Percentiles rank a stretch among this genome's conserved stretches.
These are phyloP conservation scores for Phytophthora pluvialis DNA, from an alignment of 352 stramenopile species.

Conservation along the genomic window DNA sequence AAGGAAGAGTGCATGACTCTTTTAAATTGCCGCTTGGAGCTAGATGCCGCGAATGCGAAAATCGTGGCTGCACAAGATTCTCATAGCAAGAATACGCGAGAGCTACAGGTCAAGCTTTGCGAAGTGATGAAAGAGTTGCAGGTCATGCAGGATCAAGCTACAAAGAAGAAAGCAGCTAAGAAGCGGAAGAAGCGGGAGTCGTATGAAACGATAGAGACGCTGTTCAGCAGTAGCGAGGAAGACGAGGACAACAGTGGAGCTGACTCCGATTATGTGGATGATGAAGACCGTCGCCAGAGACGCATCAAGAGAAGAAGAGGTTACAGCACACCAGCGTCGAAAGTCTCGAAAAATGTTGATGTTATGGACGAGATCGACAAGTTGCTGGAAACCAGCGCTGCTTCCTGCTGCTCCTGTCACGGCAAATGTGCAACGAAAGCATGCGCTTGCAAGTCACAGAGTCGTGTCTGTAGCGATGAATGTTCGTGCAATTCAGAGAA, in stretches of 20 bases:
- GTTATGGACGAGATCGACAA: slow-evolving; percentile 68
- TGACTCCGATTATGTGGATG: slow-evolving; percentile 76
- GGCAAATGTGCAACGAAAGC: slow-evolving; percentile 80
- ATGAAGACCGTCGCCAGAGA: slow-evolving; percentile 32
- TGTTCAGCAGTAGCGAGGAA: slow-evolving; percentile 63
- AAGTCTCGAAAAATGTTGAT: slow-evolving; percentile 15
- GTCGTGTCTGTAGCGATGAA: slow-evolving; percentile 43
- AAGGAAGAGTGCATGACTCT: slow-evolving; percentile 46
- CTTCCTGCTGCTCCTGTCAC: slow-evolving; percentile 64
- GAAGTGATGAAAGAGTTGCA: slow-evolving; percentile 31
- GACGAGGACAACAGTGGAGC: slow-evolving; percentile 58
- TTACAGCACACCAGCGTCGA: not conserved
- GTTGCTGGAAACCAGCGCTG: slow-evolving; percentile 43
- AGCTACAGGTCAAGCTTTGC: slow-evolving; percentile 23
- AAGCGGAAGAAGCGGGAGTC: slow-evolving; percentile 47
- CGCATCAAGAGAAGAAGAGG: slow-evolving; percentile 9
- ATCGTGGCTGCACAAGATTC: slow-evolving; percentile 28
- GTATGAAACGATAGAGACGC: slow-evolving; percentile 51
- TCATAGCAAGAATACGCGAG: slow-evolving; percentile 18
- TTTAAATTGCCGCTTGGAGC: slow-evolving; percentile 5
- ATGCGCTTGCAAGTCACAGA: slow-evolving; percentile 65
- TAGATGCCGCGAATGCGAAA: slow-evolving; percentile 14
- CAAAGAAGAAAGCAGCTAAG: slow-evolving; percentile 43
- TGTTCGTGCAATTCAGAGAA: slow-evolving; percentile 67
- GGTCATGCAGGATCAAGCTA: slow-evolving; percentile 27